phyloP scores from a whole-genome alignment of 768 basidiomycete species.

The Kwoniella dendrophila region DNA sequence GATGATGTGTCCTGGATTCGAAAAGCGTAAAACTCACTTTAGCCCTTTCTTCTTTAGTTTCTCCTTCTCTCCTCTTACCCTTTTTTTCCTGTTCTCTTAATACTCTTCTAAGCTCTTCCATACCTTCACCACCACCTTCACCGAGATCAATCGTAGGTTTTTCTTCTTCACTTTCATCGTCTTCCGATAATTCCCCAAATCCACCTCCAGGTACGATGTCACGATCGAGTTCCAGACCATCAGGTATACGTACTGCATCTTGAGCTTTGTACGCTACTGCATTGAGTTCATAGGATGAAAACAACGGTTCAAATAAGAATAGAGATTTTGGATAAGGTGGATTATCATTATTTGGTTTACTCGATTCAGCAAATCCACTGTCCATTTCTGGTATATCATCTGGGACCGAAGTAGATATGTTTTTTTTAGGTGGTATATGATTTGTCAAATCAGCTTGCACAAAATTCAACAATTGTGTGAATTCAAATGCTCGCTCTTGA shows the following conservation, averaged over 20 bases:
- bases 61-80: slow-evolving; percentile 44
- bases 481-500: slow-evolving; percentile 68
- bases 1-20: not conserved
- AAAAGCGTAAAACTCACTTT: slow-evolving; percentile 60
- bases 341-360: slow-evolving; percentile 46
- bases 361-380: slow-evolving; percentile 54
- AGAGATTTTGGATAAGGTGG: slow-evolving; percentile 82
- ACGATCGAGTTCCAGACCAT: slow-evolving; percentile 78
- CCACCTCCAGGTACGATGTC: slow-evolving; percentile 70
- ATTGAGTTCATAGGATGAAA: slow-evolving; percentile 75
- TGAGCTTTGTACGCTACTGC: slow-evolving; percentile 81
- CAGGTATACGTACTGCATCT: slow-evolving; percentile 75
- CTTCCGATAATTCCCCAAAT: slow-evolving; percentile 28
- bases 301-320: slow-evolving; percentile 79
- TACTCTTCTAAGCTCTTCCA: slow-evolving; percentile 50
- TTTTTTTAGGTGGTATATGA: slow-evolving; percentile 30
- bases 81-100: slow-evolving; percentile 55
- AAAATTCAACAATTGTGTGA: slow-evolving; percentile 43
- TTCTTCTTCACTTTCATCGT: slow-evolving; percentile 33
- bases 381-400: slow-evolving; percentile 42
- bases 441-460: slow-evolving; percentile 43
- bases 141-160: slow-evolving; percentile 52
- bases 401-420: not conserved
- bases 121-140: slow-evolving; percentile 49
- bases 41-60: slow-evolving; percentile 61